Base-by-base conservation (phyloP, 768 basidiomycete genomes). In the Leucosporidium scottii region DNA sequence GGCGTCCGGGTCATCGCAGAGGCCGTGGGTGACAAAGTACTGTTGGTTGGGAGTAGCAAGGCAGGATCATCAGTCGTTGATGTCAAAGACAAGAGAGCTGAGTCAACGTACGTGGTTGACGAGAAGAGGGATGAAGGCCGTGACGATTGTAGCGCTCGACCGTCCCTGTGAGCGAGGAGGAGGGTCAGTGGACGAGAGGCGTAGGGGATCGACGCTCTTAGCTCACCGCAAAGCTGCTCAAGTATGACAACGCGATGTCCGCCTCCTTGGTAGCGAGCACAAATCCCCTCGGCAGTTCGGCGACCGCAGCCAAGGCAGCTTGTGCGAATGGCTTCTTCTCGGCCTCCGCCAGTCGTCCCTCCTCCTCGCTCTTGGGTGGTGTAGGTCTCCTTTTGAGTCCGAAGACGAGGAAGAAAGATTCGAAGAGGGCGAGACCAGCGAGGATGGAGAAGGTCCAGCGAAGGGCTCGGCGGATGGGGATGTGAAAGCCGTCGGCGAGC, bases 181-280 rank as follows among this genome's bases (percentile, higher is more conserved):
- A 44, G 21, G 49, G 59, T 27, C n/a, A 18, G 17, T n/a, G n/a
- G 34, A 34, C 39, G 8, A 44, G 39, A 8, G 8, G 8, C 15
- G 39, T 12, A 44, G 7, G 8, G 6, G 15, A 44, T 44, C 3
- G 15, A 44, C 39, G 8, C 39, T 44, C 8, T 13, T 18, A 49
- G 64, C 65, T 20, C 10, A 67, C 65, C 7, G 66, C 70, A 25
- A 71, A 71, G 10, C 70, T 66, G 13, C 63, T 54, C 5, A 58
- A 12, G 5, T 49, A 62, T 2, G 56, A 63, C 0, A 71, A 47
- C 4, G 66, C 56, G 1, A 71, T 56, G 4, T 71, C 60, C 3
- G 51, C 48, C 21, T 57, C 31, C 28, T 17, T 4, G 2, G n/a
- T 39, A 44, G 64, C 70, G 10, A 71, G 39, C 20, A 62, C n/a